Base-by-base conservation (phyloP, 495 filamentous ascomycete genomes). In the Parathielavia hyrcaniae region DNA sequence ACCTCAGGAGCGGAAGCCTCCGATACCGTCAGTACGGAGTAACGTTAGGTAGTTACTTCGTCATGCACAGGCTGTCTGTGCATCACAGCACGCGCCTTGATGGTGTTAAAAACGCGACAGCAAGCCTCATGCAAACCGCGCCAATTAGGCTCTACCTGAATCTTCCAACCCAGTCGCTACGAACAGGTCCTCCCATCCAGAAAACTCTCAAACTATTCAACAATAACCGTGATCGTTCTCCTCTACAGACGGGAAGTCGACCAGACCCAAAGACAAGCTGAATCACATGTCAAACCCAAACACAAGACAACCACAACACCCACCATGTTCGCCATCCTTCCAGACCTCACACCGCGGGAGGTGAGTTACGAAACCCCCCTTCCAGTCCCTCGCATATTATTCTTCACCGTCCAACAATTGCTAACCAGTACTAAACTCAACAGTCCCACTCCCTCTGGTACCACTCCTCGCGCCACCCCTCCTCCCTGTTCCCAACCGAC, bases 361-460 rank as follows among this genome's bases (percentile, higher is more conserved):
- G 88, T 89, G 79, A 66, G 82, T 49, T 30, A 13, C 20, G n/a
- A 7, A 26, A 26, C 22, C n/a, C 16, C 34, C 41, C 17, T 11
- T 20, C 23, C 36, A 26, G 23, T 20, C 32, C 53, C 26, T 39
- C 38, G n/a, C 45, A 30, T 38, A 35, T 20, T 4, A 13, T 36
- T 8, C 30, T n/a, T n/a, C 30, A 23, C 14, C 20, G 38, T 34
- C 39, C 20, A 51, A 38, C 17, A 35, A 55, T 47, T 66, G 57
- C 45, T 39, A 54, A 50, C 46, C 16, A n/a, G 26, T 30, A 6
- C 34, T 23, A 36, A 12, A 56, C 66, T 57, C 30, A 47, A 44
- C 59, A 87, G 84, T 85, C 85, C 49, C 83, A 88, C 68, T 79
- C 84, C 38, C 81, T 88, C 60, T 88, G 86, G 81, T 86, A 86